Evolutionary conservation across 1,139 yeast genomes (phyloP), one percentile per base, ranked within the genome.

Genomic region (Suhomyces kunorum): DNA sequence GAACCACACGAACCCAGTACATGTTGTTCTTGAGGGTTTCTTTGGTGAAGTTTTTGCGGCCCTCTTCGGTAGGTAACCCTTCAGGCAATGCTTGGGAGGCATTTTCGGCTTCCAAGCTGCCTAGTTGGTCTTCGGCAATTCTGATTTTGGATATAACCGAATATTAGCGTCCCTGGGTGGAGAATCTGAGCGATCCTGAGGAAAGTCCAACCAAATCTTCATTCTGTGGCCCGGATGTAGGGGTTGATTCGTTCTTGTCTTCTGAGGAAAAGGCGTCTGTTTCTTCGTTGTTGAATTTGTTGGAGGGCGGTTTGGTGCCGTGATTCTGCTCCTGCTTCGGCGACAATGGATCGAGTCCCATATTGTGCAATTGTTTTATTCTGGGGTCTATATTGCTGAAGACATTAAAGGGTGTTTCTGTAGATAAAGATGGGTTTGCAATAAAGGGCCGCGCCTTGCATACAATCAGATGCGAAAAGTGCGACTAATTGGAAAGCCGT

Each of bases 41-140:
- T 4, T n/a, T 20, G 24, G 24, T n/a, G 11, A 20, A 9, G 2
- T 9, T n/a, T 20, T 20, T 11, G n/a, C 5, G n/a, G 2, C 8
- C n/a, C n/a, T 2, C 11, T 11, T 25, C 50, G 8, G 41, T 40
- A 22, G 48, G 45, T 31, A 61, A 58, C 2, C 66, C 65, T 38
- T 61, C 67, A 2, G 66, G 64, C 22, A 62, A 51, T 1, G 63
- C 53, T 22, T 51, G 50, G 1, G 50, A 43, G 14, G 58, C 44
- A 3, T 63, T 51, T 33, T 53, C 59, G 1, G 62, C 61, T 39
- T 61, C 62, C 4, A 54, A 42, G 13, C 50, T 51, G 6, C 50
- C 50, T 18, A 55, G 45, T 18, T 51, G 53, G 7, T 44, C 38
- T 36, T 58, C 61, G 6, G 28, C 32, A 2, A 32, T 36, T 31